Base-by-base conservation (phyloP, 345 rosid genomes). In the Acer negundo region DNA sequence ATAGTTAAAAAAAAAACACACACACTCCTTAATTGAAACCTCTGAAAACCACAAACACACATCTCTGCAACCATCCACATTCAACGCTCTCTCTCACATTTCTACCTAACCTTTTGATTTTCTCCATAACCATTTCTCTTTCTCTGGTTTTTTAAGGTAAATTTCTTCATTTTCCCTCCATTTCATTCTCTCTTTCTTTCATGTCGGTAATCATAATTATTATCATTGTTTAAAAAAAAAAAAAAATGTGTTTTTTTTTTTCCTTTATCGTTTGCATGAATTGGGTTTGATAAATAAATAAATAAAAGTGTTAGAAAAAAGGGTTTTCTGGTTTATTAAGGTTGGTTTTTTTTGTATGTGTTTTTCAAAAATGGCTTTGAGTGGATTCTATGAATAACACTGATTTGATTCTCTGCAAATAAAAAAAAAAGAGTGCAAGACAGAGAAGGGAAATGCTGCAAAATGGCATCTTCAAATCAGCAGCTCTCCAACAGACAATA, bases 1-100 rank as follows among this genome's bases (percentile, higher is more conserved):
- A 59, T 46, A 26, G 65, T 24, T 1, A 28, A 31, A 31, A 31
- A 31, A 31, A 31, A 31, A 31, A 3, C 0, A 31, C 38, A 4
- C 38, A n/a, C 23, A 17, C 24, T 55, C 26, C 16, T 8, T 51
- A 31, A 31, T 31, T 31, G 38, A 4, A 31, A 16, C 19, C 10
- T 28, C 40, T 2, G 13, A 15, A 44, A 28, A 64, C 17, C 69
- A 31, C 19, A 35, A 35, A 12, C 67, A 10, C 19, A 31, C 67
- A 24, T 17, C 6, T 31, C 42, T 31, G 9, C 9, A 70, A 20
- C 62, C 44, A 6, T 77, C 87, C 84, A 70, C 82, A 81, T 88
- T 86, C 1, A 73, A 55, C 85, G 84, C 80, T 81, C 77, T 72
- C 82, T 85, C 86, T 78, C 84, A 76, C 87, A 56, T 83, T 88